phyloP scores from a whole-genome alignment of 2,329 filamentous ascomycete genomes.

The Cladophialophora psammophila region DNA sequence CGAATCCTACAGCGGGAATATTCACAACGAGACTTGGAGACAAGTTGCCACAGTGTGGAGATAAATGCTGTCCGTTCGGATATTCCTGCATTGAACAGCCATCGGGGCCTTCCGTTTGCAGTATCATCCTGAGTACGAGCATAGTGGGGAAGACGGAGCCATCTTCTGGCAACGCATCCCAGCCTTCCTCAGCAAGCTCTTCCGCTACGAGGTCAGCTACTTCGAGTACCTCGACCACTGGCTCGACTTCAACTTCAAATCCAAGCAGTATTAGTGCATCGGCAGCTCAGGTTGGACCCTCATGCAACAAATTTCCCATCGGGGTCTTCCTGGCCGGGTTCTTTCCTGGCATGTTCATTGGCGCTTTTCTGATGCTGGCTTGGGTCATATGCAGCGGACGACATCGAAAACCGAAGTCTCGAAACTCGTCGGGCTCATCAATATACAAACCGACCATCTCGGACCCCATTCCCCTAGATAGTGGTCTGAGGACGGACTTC shows the following conservation, averaged over 20 bases:
- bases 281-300: slow-evolving; percentile 36
- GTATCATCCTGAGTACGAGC: slow-evolving; percentile 34
- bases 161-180: slow-evolving; percentile 36
- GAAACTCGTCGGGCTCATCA: slow-evolving; percentile 30
- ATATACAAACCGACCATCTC: slow-evolving; percentile 39
- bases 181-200: slow-evolving; percentile 24
- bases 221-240: slow-evolving; percentile 34
- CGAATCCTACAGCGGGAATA: slow-evolving; percentile 48
- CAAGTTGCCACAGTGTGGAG: slow-evolving; percentile 51
- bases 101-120: slow-evolving; percentile 26
- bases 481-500: slow-evolving; percentile 46
- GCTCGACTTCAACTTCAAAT: slow-evolving; percentile 29
- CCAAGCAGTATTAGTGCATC: slow-evolving; percentile 38
- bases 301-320: slow-evolving; percentile 51
- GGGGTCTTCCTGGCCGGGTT: slow-evolving; percentile 54
- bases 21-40: slow-evolving; percentile 53
- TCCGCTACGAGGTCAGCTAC: slow-evolving; percentile 31
- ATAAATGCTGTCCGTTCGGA: slow-evolving; percentile 56
- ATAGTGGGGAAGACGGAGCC: slow-evolving; percentile 37
- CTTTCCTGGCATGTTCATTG: slow-evolving; percentile 55
- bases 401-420: slow-evolving; percentile 30
- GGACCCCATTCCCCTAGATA: slow-evolving; percentile 38
- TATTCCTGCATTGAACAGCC: slow-evolving; percentile 49
- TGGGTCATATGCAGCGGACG: slow-evolving; percentile 52
- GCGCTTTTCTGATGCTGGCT: slow-evolving; percentile 61